Evolutionary conservation across 1,284 basidiomycete genomes (phyloP).

Genomic region (Porodaedalea pini): DNA sequence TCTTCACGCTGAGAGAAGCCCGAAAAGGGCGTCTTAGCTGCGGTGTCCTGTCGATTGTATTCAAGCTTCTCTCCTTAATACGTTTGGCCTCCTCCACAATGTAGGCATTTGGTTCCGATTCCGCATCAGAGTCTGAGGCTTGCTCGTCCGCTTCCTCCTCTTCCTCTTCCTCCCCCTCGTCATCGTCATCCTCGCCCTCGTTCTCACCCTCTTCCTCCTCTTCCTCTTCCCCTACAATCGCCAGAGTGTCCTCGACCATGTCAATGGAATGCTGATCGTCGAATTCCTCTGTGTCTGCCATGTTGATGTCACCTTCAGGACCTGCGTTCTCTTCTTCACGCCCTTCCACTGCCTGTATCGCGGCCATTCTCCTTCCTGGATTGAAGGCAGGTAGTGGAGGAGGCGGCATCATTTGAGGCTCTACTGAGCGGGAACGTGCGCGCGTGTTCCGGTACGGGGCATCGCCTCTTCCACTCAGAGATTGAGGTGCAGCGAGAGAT

Average conservation of each 20-base stretch:
- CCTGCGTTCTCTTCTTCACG: not conserved
- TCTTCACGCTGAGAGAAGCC: not conserved
- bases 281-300: not conserved
- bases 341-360: conserved; percentile 1
- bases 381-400: conserved; percentile 1
- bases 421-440: conserved; percentile 10
- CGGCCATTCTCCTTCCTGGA: not conserved
- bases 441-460: conserved; percentile 17
- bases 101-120: too few species aligned
- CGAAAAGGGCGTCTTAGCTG: not conserved
- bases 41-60: not conserved
- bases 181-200: not conserved
- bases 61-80: not conserved
- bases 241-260: conserved; percentile 7
- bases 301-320: not conserved
- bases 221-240: not conserved
- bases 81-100: not conserved
- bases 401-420: conserved; percentile 6
- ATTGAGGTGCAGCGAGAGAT: too few species aligned
- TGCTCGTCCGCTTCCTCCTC: not conserved
- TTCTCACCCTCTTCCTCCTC: conserved; percentile 1
- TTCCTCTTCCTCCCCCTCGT: conserved; percentile 6
- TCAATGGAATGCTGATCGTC: conserved; percentile 15
- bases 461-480: not conserved
- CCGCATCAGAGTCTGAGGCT: not conserved